These are phyloP conservation scores for Penicillium pulvis DNA, from an alignment of 495 filamentous ascomycete species.

Conservation along the genomic window DNA sequence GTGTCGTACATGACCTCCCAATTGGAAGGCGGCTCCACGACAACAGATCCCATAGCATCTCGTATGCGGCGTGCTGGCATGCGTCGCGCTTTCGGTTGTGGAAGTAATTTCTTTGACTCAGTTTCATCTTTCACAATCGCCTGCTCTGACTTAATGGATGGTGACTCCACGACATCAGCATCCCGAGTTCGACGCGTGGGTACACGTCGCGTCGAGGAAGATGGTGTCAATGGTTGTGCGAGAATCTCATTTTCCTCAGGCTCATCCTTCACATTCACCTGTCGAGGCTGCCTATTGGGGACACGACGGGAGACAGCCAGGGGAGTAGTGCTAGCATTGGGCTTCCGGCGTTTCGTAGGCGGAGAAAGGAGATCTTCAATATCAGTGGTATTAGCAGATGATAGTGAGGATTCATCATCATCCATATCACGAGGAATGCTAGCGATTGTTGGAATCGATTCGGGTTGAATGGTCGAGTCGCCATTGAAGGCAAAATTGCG, in stretches of 20 bases:
- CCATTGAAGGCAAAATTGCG: slow-evolving; percentile 34
- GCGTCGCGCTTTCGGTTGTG: slow-evolving; percentile 46
- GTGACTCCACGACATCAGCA: not conserved
- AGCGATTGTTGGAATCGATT: slow-evolving; percentile 16
- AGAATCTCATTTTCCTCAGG: slow-evolving; percentile 24
- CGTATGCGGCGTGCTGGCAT: slow-evolving; percentile 67
- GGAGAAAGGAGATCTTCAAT: slow-evolving; percentile 65
- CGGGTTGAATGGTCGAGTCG: slow-evolving; percentile 15
- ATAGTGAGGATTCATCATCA: slow-evolving; percentile 45
- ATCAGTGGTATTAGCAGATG: slow-evolving; percentile 51
- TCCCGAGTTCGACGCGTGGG: not conserved
- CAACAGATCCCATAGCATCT: slow-evolving; percentile 54
- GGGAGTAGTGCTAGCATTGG: slow-evolving; percentile 22
- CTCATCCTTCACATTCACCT: slow-evolving; percentile 29
- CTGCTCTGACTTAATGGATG: not conserved
- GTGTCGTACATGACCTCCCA: slow-evolving; percentile 84
- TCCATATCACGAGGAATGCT: slow-evolving; percentile 10
- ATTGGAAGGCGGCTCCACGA: slow-evolving; percentile 68
- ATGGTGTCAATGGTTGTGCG: slow-evolving; percentile 12
- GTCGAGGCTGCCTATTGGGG: slow-evolving; percentile 7
- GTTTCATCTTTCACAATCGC: slow-evolving; percentile 29
- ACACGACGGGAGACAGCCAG: slow-evolving; percentile 21
- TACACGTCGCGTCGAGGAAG: not conserved
- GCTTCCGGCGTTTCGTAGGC: slow-evolving; percentile 54
- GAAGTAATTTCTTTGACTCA: slow-evolving; percentile 24